Evolutionary conservation across 345 rosid genomes (phyloP).

Genomic region (Toxicodendron radicans): DNA sequence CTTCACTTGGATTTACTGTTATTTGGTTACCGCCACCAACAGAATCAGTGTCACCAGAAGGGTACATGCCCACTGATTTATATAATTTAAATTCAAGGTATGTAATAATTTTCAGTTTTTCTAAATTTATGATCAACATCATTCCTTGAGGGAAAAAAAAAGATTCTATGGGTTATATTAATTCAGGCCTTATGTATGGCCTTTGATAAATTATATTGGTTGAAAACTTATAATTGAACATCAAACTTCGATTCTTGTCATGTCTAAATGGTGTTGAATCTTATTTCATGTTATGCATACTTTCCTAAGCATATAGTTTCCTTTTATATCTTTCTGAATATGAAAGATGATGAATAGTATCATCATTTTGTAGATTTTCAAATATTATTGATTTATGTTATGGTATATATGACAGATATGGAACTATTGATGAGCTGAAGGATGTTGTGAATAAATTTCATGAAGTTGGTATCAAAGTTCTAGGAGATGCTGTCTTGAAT

Average conservation of each 20-base stretch:
- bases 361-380: slow-evolving; percentile 3
- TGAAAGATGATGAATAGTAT: neutral
- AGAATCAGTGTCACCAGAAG: slow-evolving; percentile 98
- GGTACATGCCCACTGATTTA: slow-evolving; percentile 95
- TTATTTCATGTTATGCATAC: neutral
- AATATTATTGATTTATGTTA: slow-evolving; percentile 15
- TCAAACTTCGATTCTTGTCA: slow-evolving; percentile 2
- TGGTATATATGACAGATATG: slow-evolving; percentile 54
- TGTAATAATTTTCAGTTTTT: slow-evolving; percentile 3
- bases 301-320: neutral
- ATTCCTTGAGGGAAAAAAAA: neutral
- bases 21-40: slow-evolving; percentile 98
- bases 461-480: slow-evolving; percentile 68
- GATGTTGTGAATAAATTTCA: slow-evolving; percentile 67
- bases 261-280: neutral
- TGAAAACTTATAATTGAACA: neutral
- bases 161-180: neutral
- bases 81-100: slow-evolving; percentile 93
- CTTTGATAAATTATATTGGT: slow-evolving; percentile 1
- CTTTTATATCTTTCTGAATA: neutral
- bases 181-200: neutral
- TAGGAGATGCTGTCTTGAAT: slow-evolving; percentile 94
- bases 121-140: neutral
- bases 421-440: slow-evolving; percentile 80
- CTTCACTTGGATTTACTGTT: slow-evolving; percentile 80